Conservation (phyloP, 2,329 filamentous ascomycete species). For the Pseudogymnoascus sp. region DNA sequence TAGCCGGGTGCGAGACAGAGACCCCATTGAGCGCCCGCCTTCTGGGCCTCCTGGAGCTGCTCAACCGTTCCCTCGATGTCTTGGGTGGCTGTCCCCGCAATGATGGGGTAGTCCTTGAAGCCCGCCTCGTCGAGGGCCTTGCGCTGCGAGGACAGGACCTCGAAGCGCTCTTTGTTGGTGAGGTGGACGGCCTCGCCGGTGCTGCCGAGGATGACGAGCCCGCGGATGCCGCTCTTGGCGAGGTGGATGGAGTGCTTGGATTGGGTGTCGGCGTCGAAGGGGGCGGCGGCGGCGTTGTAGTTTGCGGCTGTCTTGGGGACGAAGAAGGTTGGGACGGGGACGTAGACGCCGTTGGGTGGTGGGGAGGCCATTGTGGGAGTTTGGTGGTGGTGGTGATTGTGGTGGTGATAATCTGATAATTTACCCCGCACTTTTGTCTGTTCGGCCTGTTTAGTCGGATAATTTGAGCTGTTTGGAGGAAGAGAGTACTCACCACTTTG, state of each 20-base stretch:
- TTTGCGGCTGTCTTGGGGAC: conserved; percentile 21
- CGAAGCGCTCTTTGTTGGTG: conserved; percentile 45
- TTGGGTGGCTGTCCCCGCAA: conserved; percentile 49
- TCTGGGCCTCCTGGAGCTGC: conserved; percentile 40
- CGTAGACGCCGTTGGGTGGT: conserved; percentile 26
- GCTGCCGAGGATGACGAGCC: conserved; percentile 53
- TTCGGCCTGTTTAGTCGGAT: neutral
- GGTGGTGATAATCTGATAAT: neutral
- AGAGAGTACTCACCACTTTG: neutral
- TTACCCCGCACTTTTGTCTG: conserved; percentile 1
- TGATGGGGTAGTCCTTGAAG: conserved; percentile 50
- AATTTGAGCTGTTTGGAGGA: neutral
- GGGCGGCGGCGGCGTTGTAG: conserved; percentile 20
- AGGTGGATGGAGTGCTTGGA: conserved; percentile 50
- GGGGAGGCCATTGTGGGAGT: conserved; percentile 17
- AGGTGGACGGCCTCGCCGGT: conserved; percentile 58
- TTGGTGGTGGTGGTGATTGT: neutral
- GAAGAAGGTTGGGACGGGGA: conserved; percentile 57
- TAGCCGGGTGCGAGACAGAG: conserved; percentile 57
- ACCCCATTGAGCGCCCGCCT: conserved; percentile 53
- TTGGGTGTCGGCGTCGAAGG: conserved; percentile 50
- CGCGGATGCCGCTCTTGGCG: conserved; percentile 48
- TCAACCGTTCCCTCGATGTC: conserved; percentile 47
- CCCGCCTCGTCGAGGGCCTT: conserved; percentile 46
- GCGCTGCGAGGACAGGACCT: conserved; percentile 45